phyloP scores from a whole-genome alignment of 179 eudicot species.

The Beta corolliflora region DNA sequence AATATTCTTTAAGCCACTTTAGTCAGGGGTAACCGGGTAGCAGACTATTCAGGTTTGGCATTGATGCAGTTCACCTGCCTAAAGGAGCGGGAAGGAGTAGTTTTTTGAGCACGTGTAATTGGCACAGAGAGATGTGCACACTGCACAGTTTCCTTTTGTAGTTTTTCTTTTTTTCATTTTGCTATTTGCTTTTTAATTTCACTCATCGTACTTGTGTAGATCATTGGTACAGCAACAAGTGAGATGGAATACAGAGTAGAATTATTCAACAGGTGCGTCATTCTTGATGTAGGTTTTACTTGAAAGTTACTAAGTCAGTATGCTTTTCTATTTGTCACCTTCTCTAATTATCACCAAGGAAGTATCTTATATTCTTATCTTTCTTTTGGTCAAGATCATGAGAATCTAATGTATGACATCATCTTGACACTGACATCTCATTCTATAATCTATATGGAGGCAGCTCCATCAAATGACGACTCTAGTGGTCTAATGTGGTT shows the following conservation, averaged over 20 bases:
- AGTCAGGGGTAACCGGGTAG: neutral
- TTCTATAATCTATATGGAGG: neutral
- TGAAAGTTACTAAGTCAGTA: neutral
- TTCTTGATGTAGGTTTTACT: neutral
- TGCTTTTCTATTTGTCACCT: neutral
- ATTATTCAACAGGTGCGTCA: slow-evolving; percentile 63
- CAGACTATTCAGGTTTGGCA: neutral
- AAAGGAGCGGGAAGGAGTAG: neutral
- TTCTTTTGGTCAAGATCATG: neutral
- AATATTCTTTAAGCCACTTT: neutral
- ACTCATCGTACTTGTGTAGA: slow-evolving; percentile 40
- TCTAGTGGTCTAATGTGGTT: neutral
- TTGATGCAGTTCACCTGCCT: no score
- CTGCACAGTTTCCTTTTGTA: neutral
- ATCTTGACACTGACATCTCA: neutral
- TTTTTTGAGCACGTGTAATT: neutral
- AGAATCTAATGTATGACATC: neutral
- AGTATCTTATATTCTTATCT: neutral
- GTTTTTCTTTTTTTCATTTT: neutral
- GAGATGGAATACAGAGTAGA: slow-evolving; percentile 76
- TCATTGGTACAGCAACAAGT: slow-evolving; percentile 57
- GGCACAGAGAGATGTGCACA: neutral
- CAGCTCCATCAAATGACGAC: neutral
- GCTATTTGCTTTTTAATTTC: neutral
- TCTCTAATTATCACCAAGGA: neutral